Percentiles rank a stretch among this genome's conserved stretches.
These are phyloP conservation scores for Fusarium chlamydosporum DNA, from an alignment of 2,329 filamentous ascomycete genomes.

Conservation along the genomic window DNA sequence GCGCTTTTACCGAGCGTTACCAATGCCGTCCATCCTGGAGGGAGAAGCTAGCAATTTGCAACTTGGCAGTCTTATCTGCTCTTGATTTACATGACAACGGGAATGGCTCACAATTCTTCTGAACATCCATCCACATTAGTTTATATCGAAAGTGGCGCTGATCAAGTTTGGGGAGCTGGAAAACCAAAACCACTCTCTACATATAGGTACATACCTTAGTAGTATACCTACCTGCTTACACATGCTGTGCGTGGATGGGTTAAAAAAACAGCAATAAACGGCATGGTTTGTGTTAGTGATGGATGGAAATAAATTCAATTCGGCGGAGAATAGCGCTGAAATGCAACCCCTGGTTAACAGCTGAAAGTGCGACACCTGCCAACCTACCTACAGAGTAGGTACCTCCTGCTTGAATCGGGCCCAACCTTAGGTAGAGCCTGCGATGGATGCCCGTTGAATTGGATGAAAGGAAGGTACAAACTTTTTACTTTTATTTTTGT, in stretches of 20 bases:
- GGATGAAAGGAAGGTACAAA: slow-evolving; percentile 16
- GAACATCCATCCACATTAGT: background rate
- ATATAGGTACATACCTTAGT: background rate
- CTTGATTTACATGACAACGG: background rate
- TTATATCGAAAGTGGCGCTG: slow-evolving; percentile 3
- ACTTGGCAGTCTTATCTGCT: background rate
- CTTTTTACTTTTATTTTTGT: slow-evolving; percentile 4
- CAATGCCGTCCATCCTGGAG: background rate
- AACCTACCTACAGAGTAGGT: background rate
- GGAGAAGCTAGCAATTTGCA: background rate
- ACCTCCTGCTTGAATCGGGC: slow-evolving; percentile 11
- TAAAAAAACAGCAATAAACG: background rate
- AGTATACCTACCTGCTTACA: background rate
- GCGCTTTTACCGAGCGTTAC: background rate
- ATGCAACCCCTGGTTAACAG: slow-evolving; percentile 26
- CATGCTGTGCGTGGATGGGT: too few species aligned
- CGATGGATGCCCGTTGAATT: background rate
- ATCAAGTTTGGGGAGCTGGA: background rate
- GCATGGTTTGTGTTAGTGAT: background rate
- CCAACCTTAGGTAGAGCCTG: background rate
- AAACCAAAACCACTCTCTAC: background rate
- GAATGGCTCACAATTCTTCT: background rate
- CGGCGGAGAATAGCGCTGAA: slow-evolving; percentile 36
- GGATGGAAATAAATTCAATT: slow-evolving; percentile 3
- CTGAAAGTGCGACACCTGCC: slow-evolving; percentile 3